These are phyloP conservation scores for Sordariomycetes sp. DNA, from an alignment of 2,329 filamentous ascomycete genomes.

Conservation along the genomic window DNA sequence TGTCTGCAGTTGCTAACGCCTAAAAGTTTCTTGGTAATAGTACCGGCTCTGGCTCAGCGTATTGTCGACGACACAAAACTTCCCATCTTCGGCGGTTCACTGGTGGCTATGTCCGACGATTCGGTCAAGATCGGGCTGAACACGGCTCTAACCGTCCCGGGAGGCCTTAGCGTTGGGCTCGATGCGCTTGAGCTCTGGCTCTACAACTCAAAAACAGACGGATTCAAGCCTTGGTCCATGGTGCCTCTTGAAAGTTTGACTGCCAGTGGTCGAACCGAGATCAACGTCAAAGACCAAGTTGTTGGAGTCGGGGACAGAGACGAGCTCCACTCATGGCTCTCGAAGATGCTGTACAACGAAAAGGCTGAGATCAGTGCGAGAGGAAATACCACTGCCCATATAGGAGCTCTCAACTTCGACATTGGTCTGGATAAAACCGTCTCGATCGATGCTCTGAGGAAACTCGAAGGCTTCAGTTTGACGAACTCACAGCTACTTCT, in stretches of 20 bases:
- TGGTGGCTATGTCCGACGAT: constrained; percentile 17
- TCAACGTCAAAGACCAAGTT: constrained; percentile 18
- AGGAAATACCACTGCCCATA: constrained; percentile 19
- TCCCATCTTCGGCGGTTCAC: constrained; percentile 18
- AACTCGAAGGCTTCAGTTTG: constrained; percentile 24
- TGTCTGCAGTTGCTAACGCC: neutral
- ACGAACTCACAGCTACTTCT: constrained; percentile 20
- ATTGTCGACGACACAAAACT: constrained; percentile 25
- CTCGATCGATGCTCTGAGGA: constrained; percentile 22
- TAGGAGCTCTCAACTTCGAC: constrained; percentile 23
- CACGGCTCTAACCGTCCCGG: constrained; percentile 17
- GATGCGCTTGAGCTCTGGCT: constrained; percentile 23
- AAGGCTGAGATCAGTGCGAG: constrained; percentile 20
- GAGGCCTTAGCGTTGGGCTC: constrained; percentile 12
- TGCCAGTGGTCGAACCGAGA: constrained; percentile 17
- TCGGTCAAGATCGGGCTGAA: constrained; percentile 17
- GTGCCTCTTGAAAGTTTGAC: constrained; percentile 13
- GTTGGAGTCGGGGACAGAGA: constrained; percentile 22
- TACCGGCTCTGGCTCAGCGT: constrained; percentile 27
- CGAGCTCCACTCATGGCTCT: constrained; percentile 23
- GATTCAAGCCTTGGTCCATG: constrained; percentile 13
- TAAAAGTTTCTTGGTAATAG: constrained; percentile 26
- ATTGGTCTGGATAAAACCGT: constrained; percentile 27
- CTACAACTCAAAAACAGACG: constrained; percentile 21
- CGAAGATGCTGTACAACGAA: constrained; percentile 21